Conservation (phyloP, 2,329 filamentous ascomycete genomes). For the Colletotrichum incanum region DNA sequence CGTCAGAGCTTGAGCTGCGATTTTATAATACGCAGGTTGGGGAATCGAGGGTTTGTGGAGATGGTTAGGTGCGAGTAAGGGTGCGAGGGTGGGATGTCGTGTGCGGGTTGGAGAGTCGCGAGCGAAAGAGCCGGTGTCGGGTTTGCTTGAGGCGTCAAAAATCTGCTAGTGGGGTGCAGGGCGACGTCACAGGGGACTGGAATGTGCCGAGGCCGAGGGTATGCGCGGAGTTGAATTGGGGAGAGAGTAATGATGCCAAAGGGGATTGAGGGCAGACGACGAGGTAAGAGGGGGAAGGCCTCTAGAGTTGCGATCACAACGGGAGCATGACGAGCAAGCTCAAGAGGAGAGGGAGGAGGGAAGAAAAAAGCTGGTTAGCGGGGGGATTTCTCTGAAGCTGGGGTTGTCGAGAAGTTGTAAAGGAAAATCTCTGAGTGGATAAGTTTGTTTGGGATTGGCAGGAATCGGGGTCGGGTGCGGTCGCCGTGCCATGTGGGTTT, state of each 20-base stretch:
- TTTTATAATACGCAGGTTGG: conserved; percentile 10
- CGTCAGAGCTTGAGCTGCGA: conserved; percentile 1
- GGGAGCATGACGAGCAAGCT: conserved; percentile 41
- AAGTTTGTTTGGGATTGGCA: conserved; percentile 43
- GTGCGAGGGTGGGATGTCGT: conserved; percentile 27
- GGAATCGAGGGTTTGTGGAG: neutral
- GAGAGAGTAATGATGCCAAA: conserved; percentile 17
- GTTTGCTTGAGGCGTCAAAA: conserved; percentile 42
- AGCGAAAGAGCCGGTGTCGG: conserved; percentile 41
- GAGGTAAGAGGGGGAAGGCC: conserved; percentile 32
- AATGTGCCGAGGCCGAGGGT: conserved; percentile 38
- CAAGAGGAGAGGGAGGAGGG: conserved; percentile 17
- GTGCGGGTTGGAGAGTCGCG: conserved; percentile 38
- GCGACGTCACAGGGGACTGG: conserved; percentile 41
- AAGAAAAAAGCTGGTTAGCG: conserved; percentile 26
- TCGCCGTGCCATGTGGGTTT: conserved; percentile 36
- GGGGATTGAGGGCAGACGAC: conserved; percentile 16
- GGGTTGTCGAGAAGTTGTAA: conserved; percentile 44
- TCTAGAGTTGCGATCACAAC: conserved; percentile 41
- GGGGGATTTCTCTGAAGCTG: conserved; percentile 38
- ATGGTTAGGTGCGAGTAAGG: neutral
- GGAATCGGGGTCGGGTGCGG: conserved; percentile 41
- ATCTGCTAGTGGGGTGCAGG: conserved; percentile 42
- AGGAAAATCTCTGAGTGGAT: conserved; percentile 44
- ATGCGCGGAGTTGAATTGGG: conserved; percentile 27